These are phyloP conservation scores for Nemania sp. DNA, from an alignment of 2,329 filamentous ascomycete genomes.

Conservation along the genomic window DNA sequence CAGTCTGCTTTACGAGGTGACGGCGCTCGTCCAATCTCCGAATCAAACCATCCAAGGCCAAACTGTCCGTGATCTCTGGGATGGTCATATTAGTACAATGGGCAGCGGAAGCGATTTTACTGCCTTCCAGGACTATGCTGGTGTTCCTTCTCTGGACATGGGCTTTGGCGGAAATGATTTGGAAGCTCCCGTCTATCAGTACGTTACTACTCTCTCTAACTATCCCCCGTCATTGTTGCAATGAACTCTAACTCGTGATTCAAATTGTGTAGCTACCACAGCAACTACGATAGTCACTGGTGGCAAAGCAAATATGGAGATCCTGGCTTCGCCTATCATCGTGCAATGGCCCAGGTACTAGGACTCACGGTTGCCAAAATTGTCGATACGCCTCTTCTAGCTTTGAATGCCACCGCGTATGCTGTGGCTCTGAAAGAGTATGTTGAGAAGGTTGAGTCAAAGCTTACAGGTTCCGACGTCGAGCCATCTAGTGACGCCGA, in stretches of 20 bases:
- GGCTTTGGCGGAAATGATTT: slow-evolving; percentile 53
- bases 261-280: slow-evolving; percentile 63
- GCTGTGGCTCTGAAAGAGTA: slow-evolving; percentile 58
- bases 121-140: slow-evolving; percentile 73
- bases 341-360: slow-evolving; percentile 67
- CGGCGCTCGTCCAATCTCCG: slow-evolving; percentile 65
- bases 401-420: slow-evolving; percentile 68
- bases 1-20: slow-evolving; percentile 69
- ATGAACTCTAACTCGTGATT: slow-evolving; percentile 4
- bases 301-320: slow-evolving; percentile 89
- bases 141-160: slow-evolving; percentile 67
- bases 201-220: not conserved
- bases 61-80: slow-evolving; percentile 71
- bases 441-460: slow-evolving; percentile 54
- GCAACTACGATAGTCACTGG: slow-evolving; percentile 86
- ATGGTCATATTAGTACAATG: slow-evolving; percentile 64
- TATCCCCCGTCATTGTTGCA: not conserved
- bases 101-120: slow-evolving; percentile 76
- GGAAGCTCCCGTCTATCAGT: slow-evolving; percentile 65
- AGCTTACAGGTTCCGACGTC: slow-evolving; percentile 43
- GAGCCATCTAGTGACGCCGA: slow-evolving; percentile 37
- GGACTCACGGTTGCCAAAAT: slow-evolving; percentile 64
- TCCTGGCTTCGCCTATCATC: slow-evolving; percentile 66
- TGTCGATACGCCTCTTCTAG: slow-evolving; percentile 62
- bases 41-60: slow-evolving; percentile 74